Conservation (phyloP, 2,329 filamentous ascomycete genomes). For the Verticillium longisporum region DNA sequence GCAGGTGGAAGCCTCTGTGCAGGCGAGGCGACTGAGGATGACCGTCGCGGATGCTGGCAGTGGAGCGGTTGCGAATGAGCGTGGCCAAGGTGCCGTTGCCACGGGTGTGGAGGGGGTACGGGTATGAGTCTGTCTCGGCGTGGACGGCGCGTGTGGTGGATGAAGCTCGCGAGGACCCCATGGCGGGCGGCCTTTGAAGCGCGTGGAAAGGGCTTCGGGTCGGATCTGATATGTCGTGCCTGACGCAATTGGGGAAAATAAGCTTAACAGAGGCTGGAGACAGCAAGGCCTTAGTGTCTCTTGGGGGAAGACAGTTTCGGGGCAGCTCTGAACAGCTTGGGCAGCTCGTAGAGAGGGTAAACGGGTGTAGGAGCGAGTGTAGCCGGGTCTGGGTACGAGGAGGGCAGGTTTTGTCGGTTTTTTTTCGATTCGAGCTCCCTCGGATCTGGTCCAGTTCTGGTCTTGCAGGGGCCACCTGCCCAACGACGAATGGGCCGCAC, state of each 20-base stretch:
- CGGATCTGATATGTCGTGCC: not conserved
- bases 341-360: not conserved
- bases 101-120: conserved; percentile 47
- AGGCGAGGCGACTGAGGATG: not conserved
- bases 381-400: not conserved
- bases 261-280: not conserved
- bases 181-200: not conserved
- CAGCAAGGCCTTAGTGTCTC: not conserved
- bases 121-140: conserved; percentile 37
- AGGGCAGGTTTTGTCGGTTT: not conserved
- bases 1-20: not conserved
- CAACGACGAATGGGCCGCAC: not conserved
- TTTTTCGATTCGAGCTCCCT: not conserved
- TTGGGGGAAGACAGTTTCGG: not conserved
- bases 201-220: not conserved
- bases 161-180: conserved; percentile 1
- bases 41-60: conserved; percentile 1
- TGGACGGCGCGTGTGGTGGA: conserved; percentile 6
- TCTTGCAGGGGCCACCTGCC: not conserved
- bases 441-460: too few species aligned
- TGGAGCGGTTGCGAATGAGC: conserved; percentile 40
- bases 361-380: not conserved
- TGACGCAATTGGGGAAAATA: not conserved
- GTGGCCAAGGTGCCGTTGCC: conserved; percentile 24
- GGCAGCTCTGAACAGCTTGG: not conserved